Evolutionary conservation across 257 asterid species (phyloP).

Genomic region (Misopates orontium): DNA sequence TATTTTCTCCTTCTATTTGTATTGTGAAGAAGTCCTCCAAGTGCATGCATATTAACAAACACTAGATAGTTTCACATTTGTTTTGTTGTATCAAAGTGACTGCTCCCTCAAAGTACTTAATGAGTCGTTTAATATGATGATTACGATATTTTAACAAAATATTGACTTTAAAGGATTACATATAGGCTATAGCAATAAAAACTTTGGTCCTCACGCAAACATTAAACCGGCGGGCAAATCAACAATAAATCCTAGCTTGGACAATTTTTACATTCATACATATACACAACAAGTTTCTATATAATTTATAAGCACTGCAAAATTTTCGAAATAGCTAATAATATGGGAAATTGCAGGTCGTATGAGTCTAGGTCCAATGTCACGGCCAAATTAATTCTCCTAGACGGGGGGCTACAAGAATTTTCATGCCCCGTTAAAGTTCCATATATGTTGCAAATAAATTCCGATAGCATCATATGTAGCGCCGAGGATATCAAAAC

Average conservation of each 20-base stretch:
- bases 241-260: not conserved
- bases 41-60: no score
- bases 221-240: not conserved
- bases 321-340: not conserved
- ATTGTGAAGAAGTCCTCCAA: no score
- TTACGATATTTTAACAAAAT: not conserved
- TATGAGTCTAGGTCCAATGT: constrained; percentile 51
- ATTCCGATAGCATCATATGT: constrained; percentile 60
- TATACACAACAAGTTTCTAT: not conserved
- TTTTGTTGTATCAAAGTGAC: no score
- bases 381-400: constrained; percentile 61
- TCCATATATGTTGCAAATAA: constrained; percentile 40
- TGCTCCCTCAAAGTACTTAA: no score
- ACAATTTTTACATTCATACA: not conserved
- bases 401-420: constrained; percentile 61
- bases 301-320: not conserved
- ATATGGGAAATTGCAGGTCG: constrained; percentile 66
- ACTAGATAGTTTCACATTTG: no score
- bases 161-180: not conserved
- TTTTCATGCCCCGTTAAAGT: constrained; percentile 68
- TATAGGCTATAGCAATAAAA: not conserved
- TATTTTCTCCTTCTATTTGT: no score
- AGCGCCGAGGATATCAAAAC: constrained; percentile 81
- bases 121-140: not conserved
- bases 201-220: not conserved